Base-by-base conservation (phyloP, 2,329 filamentous ascomycete genomes). In the Metarhizium rileyi region DNA sequence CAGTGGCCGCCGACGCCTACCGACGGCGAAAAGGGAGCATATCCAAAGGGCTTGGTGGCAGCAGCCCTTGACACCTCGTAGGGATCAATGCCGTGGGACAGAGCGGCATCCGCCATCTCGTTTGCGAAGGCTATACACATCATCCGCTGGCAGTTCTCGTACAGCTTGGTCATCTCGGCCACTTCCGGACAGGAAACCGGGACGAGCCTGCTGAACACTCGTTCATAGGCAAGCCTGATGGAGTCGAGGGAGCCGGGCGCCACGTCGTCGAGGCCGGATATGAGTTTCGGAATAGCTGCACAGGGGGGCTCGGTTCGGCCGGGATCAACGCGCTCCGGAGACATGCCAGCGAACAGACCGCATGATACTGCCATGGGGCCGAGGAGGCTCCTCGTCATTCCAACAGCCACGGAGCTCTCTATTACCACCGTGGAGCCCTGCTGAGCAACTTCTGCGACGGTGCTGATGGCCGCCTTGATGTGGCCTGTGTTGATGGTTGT, bases 121-220 rank as follows among this genome's bases (percentile, higher is more conserved):
- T 78, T 78, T 50, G 70, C 74, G 50, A 74, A 79, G 1, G 76
- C 74, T 30, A 77, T 76, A 55, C 68, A 69, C 14, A 79, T 63
- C 71, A 77, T 78, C 2, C 76, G 67, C 57, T 78, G 74, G 56
- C 76, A 80, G 57, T 79, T 80, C 52, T 79, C 76, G 56, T 78
- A 79, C 12, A 79, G 62, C 61, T 80, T 80, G 52, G 70, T 75
- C 73, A 79, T 78, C 59, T 79, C 76, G 1, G 76, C 76, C 1
- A 77, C 74, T 55, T 79, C 76, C 1, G 76, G 75, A 28, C 61
- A 62, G 9, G 72, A 74, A 25, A 78, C 75, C 0, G 70, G 66
- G 6, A 78, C 65, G 4, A 78, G 63, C 0, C 61, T 59, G 46
- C 75, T 64, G 53, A 77, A 78, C 1, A 70, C 72, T 16, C 60